Conservation (phyloP, 768 basidiomycete species). For the Flagelloscypha sp. region DNA sequence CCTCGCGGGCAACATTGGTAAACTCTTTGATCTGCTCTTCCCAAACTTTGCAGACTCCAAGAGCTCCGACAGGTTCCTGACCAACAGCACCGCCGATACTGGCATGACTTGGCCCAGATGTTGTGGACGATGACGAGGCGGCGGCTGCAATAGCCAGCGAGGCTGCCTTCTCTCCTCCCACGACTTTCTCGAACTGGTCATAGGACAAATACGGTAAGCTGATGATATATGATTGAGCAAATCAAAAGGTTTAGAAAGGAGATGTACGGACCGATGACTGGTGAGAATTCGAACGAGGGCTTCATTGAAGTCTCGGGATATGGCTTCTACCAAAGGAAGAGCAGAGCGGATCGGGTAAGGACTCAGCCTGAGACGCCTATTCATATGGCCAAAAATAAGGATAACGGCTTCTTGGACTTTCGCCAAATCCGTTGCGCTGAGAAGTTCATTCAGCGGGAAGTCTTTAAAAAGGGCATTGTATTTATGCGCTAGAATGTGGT, state of each 20-base stretch:
- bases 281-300: constrained; percentile 86
- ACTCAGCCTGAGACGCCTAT: constrained; percentile 90
- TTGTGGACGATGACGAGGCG: no score
- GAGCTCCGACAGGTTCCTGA: no score
- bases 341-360: constrained; percentile 96
- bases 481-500: constrained; percentile 66
- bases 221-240: constrained; percentile 67
- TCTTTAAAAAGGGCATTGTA: constrained; percentile 99
- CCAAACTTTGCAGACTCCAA: constrained; percentile 86
- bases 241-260: constrained; percentile 91
- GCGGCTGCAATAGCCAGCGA: no score
- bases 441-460: constrained; percentile 92
- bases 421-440: constrained; percentile 92
- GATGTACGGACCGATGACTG: constrained; percentile 85
- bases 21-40: constrained; percentile 89
- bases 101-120: no score
- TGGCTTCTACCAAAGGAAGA: constrained; percentile 94
- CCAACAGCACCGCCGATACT: no score
- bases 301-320: constrained; percentile 96
- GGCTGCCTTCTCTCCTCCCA: no score
- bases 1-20: constrained; percentile 86
- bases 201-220: no score
- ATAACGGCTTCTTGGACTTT: constrained; percentile 87
- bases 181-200: no score
- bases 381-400: constrained; percentile 88